Base-by-base conservation (phyloP, 768 basidiomycete genomes). In the Boletales sp. region DNA sequence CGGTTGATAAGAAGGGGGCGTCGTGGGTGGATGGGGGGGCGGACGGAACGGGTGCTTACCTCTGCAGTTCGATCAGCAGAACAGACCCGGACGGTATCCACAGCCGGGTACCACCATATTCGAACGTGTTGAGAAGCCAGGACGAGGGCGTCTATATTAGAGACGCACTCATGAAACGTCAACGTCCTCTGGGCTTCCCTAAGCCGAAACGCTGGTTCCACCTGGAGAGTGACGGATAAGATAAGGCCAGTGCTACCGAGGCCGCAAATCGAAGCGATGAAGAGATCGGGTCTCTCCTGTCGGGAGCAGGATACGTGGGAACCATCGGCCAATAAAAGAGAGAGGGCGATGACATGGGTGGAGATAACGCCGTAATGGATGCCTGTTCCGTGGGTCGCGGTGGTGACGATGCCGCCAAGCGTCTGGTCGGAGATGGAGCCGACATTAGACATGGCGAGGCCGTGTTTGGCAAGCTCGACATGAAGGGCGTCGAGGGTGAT, bases 401-500 rank as follows among this genome's bases (percentile, higher is more conserved):
- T 99, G 13, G 92, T 85, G 61, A 98, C 77, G 59, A 94, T 82
- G 39, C 97, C 97, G 24, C 82, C 94, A 55, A 99, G 77, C 4
- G 93, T 91, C 68, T 97, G 95, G 66, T 97, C 94, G 32, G 93
- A 95, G 61, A 99, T 97, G 27, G 93, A 94, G 32, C 97, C 97
- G 53, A 97, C 78, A 69, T 90, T 95, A 62, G 80, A 83, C 81
- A 99, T 86, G 35, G 94, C 94, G 30, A 97, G 80, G 31, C 77
- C 76, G 59, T 84, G 72, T 12, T 71, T 66, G 42, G 75, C 80
- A 48, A 98, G 84, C 14, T 75, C 74, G 19, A 67, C 71, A 56
- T 95, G 91, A 5, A 97, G 78, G 43, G 79, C 74, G 50, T 84
- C 74, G 48, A 97, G 82, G 5, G 80, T 84, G 64, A 93, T 86